Conservation (phyloP, 2,329 filamentous ascomycete genomes). For the Claviceps monticola region DNA sequence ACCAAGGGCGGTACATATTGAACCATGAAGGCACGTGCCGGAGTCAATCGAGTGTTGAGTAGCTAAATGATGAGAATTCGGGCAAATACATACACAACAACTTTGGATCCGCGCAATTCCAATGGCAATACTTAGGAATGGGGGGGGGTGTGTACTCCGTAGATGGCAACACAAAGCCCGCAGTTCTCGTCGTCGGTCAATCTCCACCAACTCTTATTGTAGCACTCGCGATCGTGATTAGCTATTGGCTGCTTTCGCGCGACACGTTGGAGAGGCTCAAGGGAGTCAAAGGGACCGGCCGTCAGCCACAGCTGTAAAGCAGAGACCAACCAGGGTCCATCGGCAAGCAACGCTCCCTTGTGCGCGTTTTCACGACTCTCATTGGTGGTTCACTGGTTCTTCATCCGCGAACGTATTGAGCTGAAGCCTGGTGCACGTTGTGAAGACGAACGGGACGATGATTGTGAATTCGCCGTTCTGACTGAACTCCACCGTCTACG, state of each 20-base stretch:
- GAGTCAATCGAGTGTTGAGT: neutral
- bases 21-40: constrained; percentile 4
- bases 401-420: neutral
- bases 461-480: too few relatives aligned
- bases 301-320: neutral
- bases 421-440: too few relatives aligned
- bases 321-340: neutral
- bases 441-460: too few relatives aligned
- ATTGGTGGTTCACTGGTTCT: constrained; percentile 1
- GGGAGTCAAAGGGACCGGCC: too few relatives aligned
- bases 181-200: neutral
- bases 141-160: too few relatives aligned
- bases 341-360: neutral
- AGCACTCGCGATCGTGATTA: constrained; percentile 1
- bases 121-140: neutral
- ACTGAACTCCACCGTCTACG: neutral
- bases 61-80: neutral
- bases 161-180: neutral
- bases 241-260: neutral
- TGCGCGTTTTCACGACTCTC: neutral
- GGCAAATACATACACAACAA: neutral
- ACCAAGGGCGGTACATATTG: constrained; percentile 2
- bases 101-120: neutral
- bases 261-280: too few relatives aligned
- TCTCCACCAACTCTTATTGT: neutral